Evolutionary conservation across 139 green algal species (phyloP).

Genomic region (Picochlorum sp.): DNA sequence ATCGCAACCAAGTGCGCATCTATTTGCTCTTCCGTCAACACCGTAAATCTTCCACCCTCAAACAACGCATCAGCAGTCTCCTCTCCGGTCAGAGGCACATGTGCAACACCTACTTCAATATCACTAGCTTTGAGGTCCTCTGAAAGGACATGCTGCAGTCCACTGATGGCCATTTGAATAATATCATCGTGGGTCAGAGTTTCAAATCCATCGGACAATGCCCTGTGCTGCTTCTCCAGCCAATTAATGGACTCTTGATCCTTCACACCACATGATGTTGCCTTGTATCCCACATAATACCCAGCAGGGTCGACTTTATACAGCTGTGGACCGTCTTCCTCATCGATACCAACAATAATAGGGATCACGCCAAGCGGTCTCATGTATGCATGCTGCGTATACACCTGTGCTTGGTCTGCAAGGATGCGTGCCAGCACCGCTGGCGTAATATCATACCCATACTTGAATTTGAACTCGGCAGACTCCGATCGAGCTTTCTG

Average conservation of each 20-base stretch:
- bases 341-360: slow-evolving; percentile 89
- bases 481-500: slow-evolving; percentile 81
- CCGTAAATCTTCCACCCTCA: slow-evolving; percentile 8
- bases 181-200: not conserved
- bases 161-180: slow-evolving; percentile 6
- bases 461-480: slow-evolving; percentile 90
- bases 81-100: slow-evolving; percentile 21
- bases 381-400: slow-evolving; percentile 94
- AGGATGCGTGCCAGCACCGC: slow-evolving; percentile 84
- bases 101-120: slow-evolving; percentile 80
- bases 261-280: slow-evolving; percentile 82
- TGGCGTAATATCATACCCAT: slow-evolving; percentile 93
- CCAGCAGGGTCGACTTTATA: slow-evolving; percentile 97
- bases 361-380: slow-evolving; percentile 75
- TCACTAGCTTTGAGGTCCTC: slow-evolving; percentile 95
- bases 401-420: slow-evolving; percentile 94
- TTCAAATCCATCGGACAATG: slow-evolving; percentile 8
- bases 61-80: not conserved
- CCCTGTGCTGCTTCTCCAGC: slow-evolving; percentile 94
- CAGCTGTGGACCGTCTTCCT: slow-evolving; percentile 88
- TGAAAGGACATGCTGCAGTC: slow-evolving; percentile 74
- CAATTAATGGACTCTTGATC: slow-evolving; percentile 93
- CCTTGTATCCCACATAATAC: slow-evolving; percentile 98
- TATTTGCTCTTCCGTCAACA: slow-evolving; percentile 67
- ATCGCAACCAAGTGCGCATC: slow-evolving; percentile 84